Conservation (phyloP, 306 rosid genomes). For the Casuarina equisetifolia region DNA sequence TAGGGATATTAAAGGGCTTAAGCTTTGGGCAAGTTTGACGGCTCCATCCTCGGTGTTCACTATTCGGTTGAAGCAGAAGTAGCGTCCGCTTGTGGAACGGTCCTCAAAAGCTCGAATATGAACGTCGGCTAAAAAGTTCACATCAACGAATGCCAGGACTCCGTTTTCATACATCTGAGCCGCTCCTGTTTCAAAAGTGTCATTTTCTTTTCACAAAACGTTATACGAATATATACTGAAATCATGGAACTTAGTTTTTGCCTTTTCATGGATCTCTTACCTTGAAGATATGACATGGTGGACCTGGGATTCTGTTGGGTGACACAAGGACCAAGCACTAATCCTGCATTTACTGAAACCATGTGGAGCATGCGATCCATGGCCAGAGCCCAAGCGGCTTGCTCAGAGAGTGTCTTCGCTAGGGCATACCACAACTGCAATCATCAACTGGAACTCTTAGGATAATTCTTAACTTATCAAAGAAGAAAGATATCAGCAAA, state of each 20-base stretch:
- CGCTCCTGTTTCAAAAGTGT: conserved; percentile 30
- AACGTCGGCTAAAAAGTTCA: conserved; percentile 30
- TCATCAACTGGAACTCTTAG: neutral
- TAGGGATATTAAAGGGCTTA: conserved; percentile 46
- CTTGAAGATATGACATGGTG: conserved; percentile 46
- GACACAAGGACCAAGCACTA: conserved; percentile 39
- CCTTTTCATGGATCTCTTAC: neutral
- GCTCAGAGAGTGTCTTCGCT: conserved; percentile 45
- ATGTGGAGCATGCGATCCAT: conserved; percentile 47
- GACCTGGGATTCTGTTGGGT: conserved; percentile 33
- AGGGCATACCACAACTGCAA: conserved; percentile 48
- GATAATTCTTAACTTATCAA: neutral
- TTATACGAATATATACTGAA: too few species aligned
- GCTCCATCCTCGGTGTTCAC: conserved; percentile 43
- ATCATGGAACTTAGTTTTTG: too few species aligned
- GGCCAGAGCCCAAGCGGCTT: conserved; percentile 55
- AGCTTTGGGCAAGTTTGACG: conserved; percentile 35
- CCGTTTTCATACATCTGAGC: conserved; percentile 59
- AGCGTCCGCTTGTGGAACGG: conserved; percentile 42
- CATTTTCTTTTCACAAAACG: neutral
- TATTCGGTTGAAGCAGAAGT: conserved; percentile 39
- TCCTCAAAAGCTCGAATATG: conserved; percentile 52
- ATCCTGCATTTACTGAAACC: conserved; percentile 49
- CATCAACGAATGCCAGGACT: conserved; percentile 35
- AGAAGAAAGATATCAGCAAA: too few species aligned